phyloP scores from a whole-genome alignment of 352 stramenopile species.

The Phytophthora gonapodyides region DNA sequence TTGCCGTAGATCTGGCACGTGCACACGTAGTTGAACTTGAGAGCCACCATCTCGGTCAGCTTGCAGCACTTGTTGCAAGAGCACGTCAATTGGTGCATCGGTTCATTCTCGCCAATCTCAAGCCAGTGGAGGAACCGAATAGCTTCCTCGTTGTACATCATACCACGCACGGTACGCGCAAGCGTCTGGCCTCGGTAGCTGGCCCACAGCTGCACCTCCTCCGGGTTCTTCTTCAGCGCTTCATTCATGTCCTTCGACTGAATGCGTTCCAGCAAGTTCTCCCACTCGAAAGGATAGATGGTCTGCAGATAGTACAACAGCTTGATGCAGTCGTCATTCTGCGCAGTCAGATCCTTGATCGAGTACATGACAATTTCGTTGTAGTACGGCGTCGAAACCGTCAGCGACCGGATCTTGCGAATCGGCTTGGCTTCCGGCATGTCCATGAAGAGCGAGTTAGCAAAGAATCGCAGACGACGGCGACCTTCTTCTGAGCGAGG shows the following conservation, averaged over 20 bases:
- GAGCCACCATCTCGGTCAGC: conserved; percentile 76
- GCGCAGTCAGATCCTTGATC: conserved; percentile 82
- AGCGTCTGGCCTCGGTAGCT: conserved; percentile 83
- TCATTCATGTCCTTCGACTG: conserved; percentile 80
- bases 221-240: conserved; percentile 77
- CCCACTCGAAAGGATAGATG: conserved; percentile 86
- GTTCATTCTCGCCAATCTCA: conserved; percentile 86
- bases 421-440: conserved; percentile 87
- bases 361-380: conserved; percentile 90
- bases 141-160: conserved; percentile 88
- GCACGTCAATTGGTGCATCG: conserved; percentile 74
- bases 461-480: conserved; percentile 81
- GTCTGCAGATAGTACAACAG: conserved; percentile 95
- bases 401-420: conserved; percentile 82
- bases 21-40: conserved; percentile 91
- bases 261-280: conserved; percentile 79
- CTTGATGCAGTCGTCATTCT: conserved; percentile 93
- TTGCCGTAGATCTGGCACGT: conserved; percentile 88
- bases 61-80: conserved; percentile 85
- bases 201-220: conserved; percentile 82
- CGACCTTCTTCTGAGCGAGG: conserved; percentile 81
- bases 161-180: conserved; percentile 74
- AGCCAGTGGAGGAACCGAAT: conserved; percentile 86
- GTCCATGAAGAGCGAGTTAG: conserved; percentile 89
- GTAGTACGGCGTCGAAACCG: conserved; percentile 83